These are phyloP conservation scores for Coix lacrymajobi DNA, from an alignment of 176 grass and related monocot genomes.

Conservation along the genomic window DNA sequence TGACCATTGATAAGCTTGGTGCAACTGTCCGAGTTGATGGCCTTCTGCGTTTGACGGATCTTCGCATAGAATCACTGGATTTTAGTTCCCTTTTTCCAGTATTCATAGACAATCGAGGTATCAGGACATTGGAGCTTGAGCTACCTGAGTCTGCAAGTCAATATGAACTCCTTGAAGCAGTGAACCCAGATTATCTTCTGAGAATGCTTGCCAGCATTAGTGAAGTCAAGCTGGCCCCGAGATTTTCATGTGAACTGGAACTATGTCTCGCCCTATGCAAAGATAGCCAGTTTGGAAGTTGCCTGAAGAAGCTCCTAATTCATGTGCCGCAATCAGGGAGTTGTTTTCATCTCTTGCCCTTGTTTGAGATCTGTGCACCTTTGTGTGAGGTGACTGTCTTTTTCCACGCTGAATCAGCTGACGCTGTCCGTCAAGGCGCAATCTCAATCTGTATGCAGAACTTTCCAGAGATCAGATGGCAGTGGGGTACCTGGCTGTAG, in stretches of 20 bases:
- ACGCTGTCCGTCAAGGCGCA: background rate
- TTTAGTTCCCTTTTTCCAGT: constrained; percentile 23
- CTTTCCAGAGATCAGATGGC: constrained; percentile 50
- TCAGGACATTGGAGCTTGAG: constrained; percentile 45
- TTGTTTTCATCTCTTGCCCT: background rate
- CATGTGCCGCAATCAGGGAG: constrained; percentile 13
- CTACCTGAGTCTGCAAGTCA: constrained; percentile 10
- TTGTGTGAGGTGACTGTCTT: constrained; percentile 52
- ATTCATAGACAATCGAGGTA: constrained; percentile 1
- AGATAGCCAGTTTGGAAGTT: constrained; percentile 13
- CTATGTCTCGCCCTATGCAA: background rate
- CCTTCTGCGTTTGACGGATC: constrained; percentile 39
- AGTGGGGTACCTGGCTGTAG: constrained; percentile 33
- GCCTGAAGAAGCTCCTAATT: constrained; percentile 59
- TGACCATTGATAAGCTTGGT: constrained; percentile 43
- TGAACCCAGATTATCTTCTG: constrained; percentile 29
- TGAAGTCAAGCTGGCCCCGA: constrained; percentile 52
- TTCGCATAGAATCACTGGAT: constrained; percentile 46
- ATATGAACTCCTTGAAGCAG: constrained; percentile 26
- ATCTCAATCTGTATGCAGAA: constrained; percentile 12
- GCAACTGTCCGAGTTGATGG: constrained; percentile 25
- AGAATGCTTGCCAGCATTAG: constrained; percentile 31
- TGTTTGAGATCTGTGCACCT: constrained; percentile 33
- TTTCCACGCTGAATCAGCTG: constrained; percentile 29
- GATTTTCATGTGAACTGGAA: constrained; percentile 41